Base-by-base conservation (phyloP, 148 eudicot genomes). In the Camellia sinensis region DNA sequence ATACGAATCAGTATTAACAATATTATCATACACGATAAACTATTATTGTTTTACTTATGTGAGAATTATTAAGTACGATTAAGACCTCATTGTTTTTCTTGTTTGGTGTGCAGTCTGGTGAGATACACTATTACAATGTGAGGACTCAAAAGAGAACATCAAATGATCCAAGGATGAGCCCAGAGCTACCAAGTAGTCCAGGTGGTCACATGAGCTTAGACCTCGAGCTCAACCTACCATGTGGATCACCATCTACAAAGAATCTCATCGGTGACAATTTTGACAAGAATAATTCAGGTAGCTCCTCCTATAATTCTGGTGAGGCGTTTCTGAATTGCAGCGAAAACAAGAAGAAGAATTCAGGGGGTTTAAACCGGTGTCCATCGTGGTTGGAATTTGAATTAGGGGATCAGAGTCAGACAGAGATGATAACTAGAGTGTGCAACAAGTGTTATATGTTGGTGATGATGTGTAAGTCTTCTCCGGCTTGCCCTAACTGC, bases 401-500 rank as follows among this genome's bases (percentile, higher is more conserved):
- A 53, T 29, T 29, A 1, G 37, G 37, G 37, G 37, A 29, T 29
- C 86, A 74, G 45, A 86, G 83, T 3, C 80, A 84, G 80, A 80
- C 15, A 50, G 94, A 92, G 86, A 91, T 92, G 98, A 86, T 94
- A 75, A 90, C 97, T 2, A 88, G 94, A 15, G 98, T 87, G 41
- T 94, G 98, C 82, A 89, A 86, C 81, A 87, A 85, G 87, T 94
- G 98, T 79, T 93, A 94, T 85, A 91, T 94, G 98, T 75, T 94
- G 84, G 97, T 94, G 76, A 91, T 94, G 88, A 88, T 94, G 81
- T 90, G 84, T 86, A 94, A 92, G 90, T 87, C 92, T 17, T 88
- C 97, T n/a, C 95, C 95, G 17, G 72, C 89, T 63, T 94, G 98
- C 83, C 98, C 98, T 3, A 92, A 92, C 81, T 94, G 98, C 91